These are phyloP conservation scores for Leishmania tropica DNA, from an alignment of 208 protist species.

Conservation along the genomic window DNA sequence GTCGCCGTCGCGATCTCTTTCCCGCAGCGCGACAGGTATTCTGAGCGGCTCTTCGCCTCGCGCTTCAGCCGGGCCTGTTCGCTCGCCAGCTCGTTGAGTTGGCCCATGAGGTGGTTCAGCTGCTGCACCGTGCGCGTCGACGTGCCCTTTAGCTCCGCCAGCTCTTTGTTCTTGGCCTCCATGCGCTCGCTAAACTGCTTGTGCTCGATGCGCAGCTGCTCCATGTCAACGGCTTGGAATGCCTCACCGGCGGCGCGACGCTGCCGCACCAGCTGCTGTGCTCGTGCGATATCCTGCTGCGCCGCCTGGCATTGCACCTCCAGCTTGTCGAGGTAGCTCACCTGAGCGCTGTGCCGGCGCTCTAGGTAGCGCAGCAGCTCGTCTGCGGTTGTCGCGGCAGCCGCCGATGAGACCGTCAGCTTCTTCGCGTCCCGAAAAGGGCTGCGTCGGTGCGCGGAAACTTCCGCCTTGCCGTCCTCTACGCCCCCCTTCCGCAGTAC, in stretches of 20 bases:
- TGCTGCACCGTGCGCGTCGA: slow-evolving; percentile 94
- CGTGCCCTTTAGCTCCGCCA: slow-evolving; percentile 94
- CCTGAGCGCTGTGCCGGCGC: slow-evolving; percentile 62
- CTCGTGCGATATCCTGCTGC: slow-evolving; percentile 79
- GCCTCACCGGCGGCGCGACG: slow-evolving; percentile 91
- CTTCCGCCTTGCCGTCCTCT: slow-evolving; percentile 14
- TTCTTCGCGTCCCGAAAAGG: slow-evolving; percentile 5
- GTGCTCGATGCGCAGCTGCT: slow-evolving; percentile 97
- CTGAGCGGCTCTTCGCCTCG: slow-evolving; percentile 81
- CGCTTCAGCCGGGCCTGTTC: slow-evolving; percentile 87
- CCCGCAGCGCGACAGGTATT: slow-evolving; percentile 70
- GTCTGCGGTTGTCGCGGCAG: slow-evolving; percentile 61
- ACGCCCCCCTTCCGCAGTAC: slow-evolving; percentile 34
- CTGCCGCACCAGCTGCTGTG: slow-evolving; percentile 88
- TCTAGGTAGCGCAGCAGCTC: slow-evolving; percentile 88
- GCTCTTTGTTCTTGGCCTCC: slow-evolving; percentile 94
- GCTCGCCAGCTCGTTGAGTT: slow-evolving; percentile 78
- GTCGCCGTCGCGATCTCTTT: slow-evolving; percentile 70
- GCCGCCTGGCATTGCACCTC: slow-evolving; percentile 75
- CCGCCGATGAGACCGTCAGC: slow-evolving; percentile 8
- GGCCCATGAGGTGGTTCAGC: slow-evolving; percentile 90
- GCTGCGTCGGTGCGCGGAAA: background rate
- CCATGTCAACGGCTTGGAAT: slow-evolving; percentile 95
- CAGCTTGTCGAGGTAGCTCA: slow-evolving; percentile 89
- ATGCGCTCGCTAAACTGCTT: slow-evolving; percentile 95